Percentiles rank a stretch among this genome's conserved stretches.
Evolutionary conservation across 768 basidiomycete genomes (phyloP).

Genomic region (Leccinum fibrillosum): DNA sequence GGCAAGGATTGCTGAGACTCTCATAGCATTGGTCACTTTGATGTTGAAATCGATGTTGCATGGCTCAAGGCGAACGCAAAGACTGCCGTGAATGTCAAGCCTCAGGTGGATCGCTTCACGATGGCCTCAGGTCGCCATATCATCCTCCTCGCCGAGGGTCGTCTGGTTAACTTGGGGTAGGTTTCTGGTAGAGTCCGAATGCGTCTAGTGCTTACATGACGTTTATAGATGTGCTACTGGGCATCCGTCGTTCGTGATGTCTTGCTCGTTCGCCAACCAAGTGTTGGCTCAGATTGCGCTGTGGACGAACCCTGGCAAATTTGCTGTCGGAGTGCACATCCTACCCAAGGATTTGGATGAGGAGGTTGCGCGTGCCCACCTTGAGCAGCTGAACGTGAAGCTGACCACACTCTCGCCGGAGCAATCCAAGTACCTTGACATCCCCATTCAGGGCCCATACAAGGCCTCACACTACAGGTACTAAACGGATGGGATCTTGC

Average conservation of each 20-base stretch:
- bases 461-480: constrained; percentile 68
- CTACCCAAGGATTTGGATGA: constrained; percentile 98
- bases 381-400: constrained; percentile 89
- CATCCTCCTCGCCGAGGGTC: constrained; percentile 96
- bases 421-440: constrained; percentile 90
- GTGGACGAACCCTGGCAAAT: constrained; percentile 89
- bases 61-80: constrained; percentile 96
- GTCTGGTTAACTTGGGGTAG: constrained; percentile 97
- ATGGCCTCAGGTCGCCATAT: constrained; percentile 91
- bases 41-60: constrained; percentile 92
- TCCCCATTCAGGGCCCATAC: constrained; percentile 80
- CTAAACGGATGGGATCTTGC: constrained; percentile 20
- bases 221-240: constrained; percentile 83
- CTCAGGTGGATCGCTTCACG: constrained; percentile 97
- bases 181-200: constrained; percentile 15
- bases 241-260: constrained; percentile 99
- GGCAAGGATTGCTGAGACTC: constrained; percentile 9
- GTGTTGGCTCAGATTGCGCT: constrained; percentile 97
- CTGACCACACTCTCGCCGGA: constrained; percentile 69
- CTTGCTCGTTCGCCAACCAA: constrained; percentile 99
- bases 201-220: constrained; percentile 6
- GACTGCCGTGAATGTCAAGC: constrained; percentile 87
- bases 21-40: constrained; percentile 78
- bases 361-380: constrained; percentile 97
- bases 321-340: constrained; percentile 97